Conservation (phyloP, 306 rosid species). For the Dalbergia cultrata region DNA sequence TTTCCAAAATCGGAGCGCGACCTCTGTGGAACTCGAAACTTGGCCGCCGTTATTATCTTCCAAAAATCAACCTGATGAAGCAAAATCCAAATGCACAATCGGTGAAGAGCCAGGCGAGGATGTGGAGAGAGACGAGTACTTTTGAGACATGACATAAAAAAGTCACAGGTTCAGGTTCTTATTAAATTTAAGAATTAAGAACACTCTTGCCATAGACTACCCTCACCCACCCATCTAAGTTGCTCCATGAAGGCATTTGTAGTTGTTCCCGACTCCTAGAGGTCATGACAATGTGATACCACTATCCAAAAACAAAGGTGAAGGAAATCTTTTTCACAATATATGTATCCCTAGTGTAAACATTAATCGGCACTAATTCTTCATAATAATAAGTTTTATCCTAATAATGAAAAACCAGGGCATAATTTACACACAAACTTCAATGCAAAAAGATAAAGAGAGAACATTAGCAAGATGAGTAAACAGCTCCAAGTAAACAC, state of each 20-base stretch:
- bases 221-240: too few relatives aligned
- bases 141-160: neutral
- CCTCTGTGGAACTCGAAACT: too few relatives aligned
- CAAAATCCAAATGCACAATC: too few relatives aligned
- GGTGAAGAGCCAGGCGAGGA: too few relatives aligned
- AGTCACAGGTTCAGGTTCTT: neutral
- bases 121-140: too few relatives aligned
- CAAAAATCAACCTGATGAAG: too few relatives aligned
- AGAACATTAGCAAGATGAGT: neutral
- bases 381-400: neutral
- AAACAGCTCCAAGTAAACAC: neutral
- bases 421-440: neutral
- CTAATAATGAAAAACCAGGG: neutral
- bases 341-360: neutral
- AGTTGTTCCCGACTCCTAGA: neutral
- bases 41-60: too few relatives aligned
- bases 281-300: neutral
- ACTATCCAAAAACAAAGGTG: slow-evolving; percentile 6
- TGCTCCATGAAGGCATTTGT: too few relatives aligned
- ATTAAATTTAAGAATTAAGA: neutral
- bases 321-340: neutral
- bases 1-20: too few relatives aligned
- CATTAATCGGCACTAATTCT: neutral
- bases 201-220: neutral
- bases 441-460: neutral